Conservation (phyloP, 2,329 filamentous ascomycete species). For the Ampelomyces quisqualis region DNA sequence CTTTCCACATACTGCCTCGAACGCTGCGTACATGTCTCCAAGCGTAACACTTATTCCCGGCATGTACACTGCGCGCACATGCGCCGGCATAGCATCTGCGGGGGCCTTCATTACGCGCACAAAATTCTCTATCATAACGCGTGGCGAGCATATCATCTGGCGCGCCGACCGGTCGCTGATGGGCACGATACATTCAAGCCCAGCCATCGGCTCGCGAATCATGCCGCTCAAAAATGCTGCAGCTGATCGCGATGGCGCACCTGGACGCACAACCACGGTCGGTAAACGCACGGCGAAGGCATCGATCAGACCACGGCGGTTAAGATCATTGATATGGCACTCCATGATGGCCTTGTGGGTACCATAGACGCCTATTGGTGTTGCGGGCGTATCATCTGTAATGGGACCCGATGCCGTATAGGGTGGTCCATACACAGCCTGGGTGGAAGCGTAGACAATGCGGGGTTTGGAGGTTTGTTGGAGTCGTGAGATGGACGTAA, state of each 20-base stretch:
- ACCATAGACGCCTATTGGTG: conserved; percentile 61
- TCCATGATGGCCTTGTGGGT: conserved; percentile 62
- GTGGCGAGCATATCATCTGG: conserved; percentile 58
- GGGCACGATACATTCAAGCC: conserved; percentile 49
- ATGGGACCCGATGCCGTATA: conserved; percentile 46
- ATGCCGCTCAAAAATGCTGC: conserved; percentile 63
- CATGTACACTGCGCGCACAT: conserved; percentile 36
- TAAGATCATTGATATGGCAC: conserved; percentile 60
- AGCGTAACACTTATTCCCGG: conserved; percentile 55
- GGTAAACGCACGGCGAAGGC: conserved; percentile 60
- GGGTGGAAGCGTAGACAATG: conserved; percentile 2
- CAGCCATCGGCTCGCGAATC: conserved; percentile 56
- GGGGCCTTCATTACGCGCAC: conserved; percentile 52
- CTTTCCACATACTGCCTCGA: conserved; percentile 54
- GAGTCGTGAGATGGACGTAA: conserved; percentile 1
- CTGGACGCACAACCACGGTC: conserved; percentile 60
- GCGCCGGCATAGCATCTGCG: conserved; percentile 46
- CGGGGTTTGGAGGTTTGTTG: not conserved
- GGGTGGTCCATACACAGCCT: conserved; percentile 44
- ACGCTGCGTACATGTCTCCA: conserved; percentile 55
- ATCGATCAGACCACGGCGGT: conserved; percentile 51
- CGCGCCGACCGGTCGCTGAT: conserved; percentile 49
- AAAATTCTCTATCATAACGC: conserved; percentile 55
- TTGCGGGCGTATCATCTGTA: conserved; percentile 33
- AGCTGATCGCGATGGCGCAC: conserved; percentile 58